Evolutionary conservation across 2,329 filamentous ascomycete species (phyloP), one percentile per base, ranked within the genome.

Genomic region (Microsporum canis): DNA sequence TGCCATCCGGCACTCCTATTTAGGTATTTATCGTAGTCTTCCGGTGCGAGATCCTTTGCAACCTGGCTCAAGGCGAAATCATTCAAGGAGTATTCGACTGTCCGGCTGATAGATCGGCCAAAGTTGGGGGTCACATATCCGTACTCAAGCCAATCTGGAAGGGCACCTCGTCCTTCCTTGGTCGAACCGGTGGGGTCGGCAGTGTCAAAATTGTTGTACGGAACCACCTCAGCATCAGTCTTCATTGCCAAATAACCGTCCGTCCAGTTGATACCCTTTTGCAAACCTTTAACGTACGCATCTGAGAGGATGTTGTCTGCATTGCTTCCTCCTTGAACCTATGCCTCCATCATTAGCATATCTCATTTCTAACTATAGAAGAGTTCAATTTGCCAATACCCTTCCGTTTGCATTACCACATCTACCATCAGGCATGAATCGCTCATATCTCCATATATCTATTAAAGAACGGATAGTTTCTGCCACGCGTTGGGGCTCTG

Each of bases 281-380:
- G 76, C 2, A 88, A 79, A 0, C 85, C 84, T 70, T 89, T 89
- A 34, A 88, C 79, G 63, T 83, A 89, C 0, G 86, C 87, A 67
- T 90, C 87, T 1, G 86, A 86, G 6, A 89, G 79, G 3, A 89
- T 81, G 59, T 87, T 88, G 68, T 89, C 86, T 2, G 82, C 81
- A 67, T 89, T 88, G 2, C 82, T 86, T 3, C 87, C 87, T 12
- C 85, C 86, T 70, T 89, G 87, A 5, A 67, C 62, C 61, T 14
- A 82, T 80, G n/a, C 17, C 14, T 41, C 8, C 5, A 41, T 39
- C 5, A 33, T 57, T 7, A 57, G 53, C 27, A 36, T 8, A 17
- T 3, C 12, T 29, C 4, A 4, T 27, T 12, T 31, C 8, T 14
- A 12, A 29, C 31, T 12, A 14, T 17, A 14, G 43, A 47, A 27